phyloP scores from a whole-genome alignment of 768 basidiomycete species.

The Trametes elegans region DNA sequence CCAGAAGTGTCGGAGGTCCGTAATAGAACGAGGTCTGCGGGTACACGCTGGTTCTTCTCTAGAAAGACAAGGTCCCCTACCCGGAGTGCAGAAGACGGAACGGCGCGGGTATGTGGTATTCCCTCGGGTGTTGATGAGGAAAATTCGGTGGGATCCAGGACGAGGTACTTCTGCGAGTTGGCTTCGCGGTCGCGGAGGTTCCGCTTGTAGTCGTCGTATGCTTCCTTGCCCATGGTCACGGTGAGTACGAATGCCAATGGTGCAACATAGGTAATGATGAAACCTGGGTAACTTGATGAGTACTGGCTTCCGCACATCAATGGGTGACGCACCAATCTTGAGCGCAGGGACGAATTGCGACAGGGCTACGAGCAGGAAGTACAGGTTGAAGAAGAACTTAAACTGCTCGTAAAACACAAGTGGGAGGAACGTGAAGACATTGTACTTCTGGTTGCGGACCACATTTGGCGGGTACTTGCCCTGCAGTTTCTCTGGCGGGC shows the following conservation, averaged over 20 bases:
- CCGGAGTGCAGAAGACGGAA: constrained; percentile 83
- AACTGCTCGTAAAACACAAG: constrained; percentile 98
- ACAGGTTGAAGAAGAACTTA: constrained; percentile 99
- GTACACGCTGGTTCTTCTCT: constrained; percentile 97
- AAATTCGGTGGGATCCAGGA: constrained; percentile 57
- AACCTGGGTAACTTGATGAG: constrained; percentile 50
- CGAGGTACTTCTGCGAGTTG: constrained; percentile 88
- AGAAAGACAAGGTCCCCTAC: constrained; percentile 90
- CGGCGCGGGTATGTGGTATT: constrained; percentile 53
- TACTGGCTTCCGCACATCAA: neutral
- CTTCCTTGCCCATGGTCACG: constrained; percentile 98
- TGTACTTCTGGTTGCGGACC: constrained; percentile 98
- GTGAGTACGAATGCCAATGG: constrained; percentile 93
- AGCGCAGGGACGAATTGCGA: constrained; percentile 95
- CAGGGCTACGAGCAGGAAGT: constrained; percentile 94
- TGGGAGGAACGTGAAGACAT: constrained; percentile 93
- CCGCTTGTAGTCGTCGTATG: constrained; percentile 97
- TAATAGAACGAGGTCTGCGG: constrained; percentile 89
- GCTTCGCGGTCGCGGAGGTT: constrained; percentile 90
- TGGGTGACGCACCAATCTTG: constrained; percentile 73
- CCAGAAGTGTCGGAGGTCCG: constrained; percentile 87
- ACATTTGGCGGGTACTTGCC: constrained; percentile 80
- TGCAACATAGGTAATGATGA: constrained; percentile 93
- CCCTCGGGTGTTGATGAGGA: constrained; percentile 26
- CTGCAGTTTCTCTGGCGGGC: constrained; percentile 74